Base-by-base conservation (phyloP, 371 early-diverging fungal species). In the Dipsacomyces acuminosporus region DNA sequence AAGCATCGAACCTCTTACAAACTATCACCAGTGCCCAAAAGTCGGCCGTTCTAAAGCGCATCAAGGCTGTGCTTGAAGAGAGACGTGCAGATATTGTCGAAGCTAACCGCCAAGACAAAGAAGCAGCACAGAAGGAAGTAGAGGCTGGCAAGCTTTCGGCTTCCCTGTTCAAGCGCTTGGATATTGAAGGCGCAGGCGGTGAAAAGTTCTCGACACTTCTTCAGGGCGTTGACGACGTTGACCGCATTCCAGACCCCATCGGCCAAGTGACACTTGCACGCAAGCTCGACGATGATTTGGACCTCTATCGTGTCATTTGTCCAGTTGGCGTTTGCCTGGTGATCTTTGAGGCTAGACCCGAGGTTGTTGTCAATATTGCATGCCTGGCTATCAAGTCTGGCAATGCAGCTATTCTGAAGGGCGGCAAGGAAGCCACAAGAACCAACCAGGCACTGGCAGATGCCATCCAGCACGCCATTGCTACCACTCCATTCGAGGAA, bases 341-440 rank as follows among this genome's bases (percentile, higher is more conserved):
- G 52, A 97, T 97, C 50, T 97, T 97, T 58, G 98, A 97, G 72
- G 94, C 98, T 17, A 82, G 98, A 20, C 98, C 98, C n/a, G 98
- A 97, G 73, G 98, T 97, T 1, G 93, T 95, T 17, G 94, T 95
- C 19, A 94, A 97, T 59, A 94, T 97, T 52, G 87, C 94, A 0
- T 86, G 88, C n/a, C 75, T 97, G 62, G 91, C 94, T 2, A 81
- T 97, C 53, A 97, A 97, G 71, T 92, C 93, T 11, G 91, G 89
- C 42, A 97, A 97, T 74, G 94, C 98, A 7, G 95, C 92, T 0
- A 93, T 97, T 40, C 81, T 97, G 46, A 97, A 96, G 81, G 96
- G 98, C 35, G 92, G 91, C 30, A 88, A 88, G 74, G 90, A 90
- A 64, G 87, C 89, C 8, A 67, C 78, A 9, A 76, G 84, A 34